phyloP scores from a whole-genome alignment of 148 eudicot genomes.

The Vaccinium vitisidaea region DNA sequence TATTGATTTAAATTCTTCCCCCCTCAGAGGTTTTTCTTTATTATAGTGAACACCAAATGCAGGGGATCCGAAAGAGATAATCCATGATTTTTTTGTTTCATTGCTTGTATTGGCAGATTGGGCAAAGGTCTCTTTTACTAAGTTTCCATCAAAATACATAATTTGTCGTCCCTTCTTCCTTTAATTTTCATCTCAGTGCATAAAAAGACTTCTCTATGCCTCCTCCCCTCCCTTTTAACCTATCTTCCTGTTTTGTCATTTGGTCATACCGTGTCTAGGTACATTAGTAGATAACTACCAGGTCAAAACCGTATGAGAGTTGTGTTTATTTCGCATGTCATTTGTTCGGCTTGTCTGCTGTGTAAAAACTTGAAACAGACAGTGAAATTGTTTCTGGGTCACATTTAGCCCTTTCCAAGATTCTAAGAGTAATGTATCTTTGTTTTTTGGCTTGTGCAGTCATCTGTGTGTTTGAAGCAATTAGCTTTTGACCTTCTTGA shows the following conservation, averaged over 20 bases:
- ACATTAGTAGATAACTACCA: background rate
- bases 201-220: background rate
- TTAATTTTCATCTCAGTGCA: background rate
- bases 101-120: background rate
- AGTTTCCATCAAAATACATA: background rate
- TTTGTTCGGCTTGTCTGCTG: background rate
- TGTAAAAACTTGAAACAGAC: background rate
- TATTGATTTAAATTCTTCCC: background rate
- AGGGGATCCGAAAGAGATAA: background rate
- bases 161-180: background rate
- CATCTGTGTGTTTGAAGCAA: conserved; percentile 81
- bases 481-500: conserved; percentile 74
- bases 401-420: background rate
- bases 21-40: background rate
- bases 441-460: conserved; percentile 48
- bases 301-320: background rate
- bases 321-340: background rate
- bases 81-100: background rate
- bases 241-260: background rate
- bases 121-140: background rate
- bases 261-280: background rate
- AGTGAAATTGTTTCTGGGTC: background rate
- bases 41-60: background rate
- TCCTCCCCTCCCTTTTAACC: background rate
- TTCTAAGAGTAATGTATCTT: background rate